Base-by-base conservation (phyloP, 176 grass and related monocot species). In the Carex cristatella region DNA sequence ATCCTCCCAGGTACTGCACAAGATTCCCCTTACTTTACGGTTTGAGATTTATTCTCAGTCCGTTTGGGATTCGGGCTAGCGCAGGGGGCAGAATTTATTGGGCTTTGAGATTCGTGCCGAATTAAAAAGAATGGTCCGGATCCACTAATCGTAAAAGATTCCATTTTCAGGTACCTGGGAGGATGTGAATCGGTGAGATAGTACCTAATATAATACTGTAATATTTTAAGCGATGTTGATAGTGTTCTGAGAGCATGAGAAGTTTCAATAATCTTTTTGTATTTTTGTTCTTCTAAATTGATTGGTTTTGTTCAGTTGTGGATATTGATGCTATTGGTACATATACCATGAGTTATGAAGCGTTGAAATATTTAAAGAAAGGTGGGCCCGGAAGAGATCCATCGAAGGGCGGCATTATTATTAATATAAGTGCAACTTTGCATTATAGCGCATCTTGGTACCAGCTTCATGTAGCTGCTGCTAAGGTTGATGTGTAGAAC, bases 311-410 rank as follows among this genome's bases (percentile, higher is more conserved):
- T 83, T 12, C 88, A 98, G 96, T 98, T 62, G 23, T 98, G 37
- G 96, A 98, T 12, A 98, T 98, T 85, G 96, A 95, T 91, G 92
- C 93, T 54, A 69, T 95, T 63, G 96, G 96, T 35, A 95, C 93
- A 55, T 98, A 90, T 80, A 94, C 96, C 3, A 94, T 98, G 93
- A 87, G 86, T 42, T 88, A 98, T 68, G 96, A 98, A 88, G 93
- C 93, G 10, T 65, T 98, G 10, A 98, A 92, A 76, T 95, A 95
- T 86, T 88, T 98, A 14, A 94, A 93, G 87, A 95, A 92, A 64
- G 91, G 95, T 7, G 92, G 83, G 14, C 88, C 65, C 9, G 95
- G 95, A 38, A 90, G 87, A 81, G 85, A 69, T n/a, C 86, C 89
- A 37, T 89, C 86, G 6, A 86, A 78, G 35, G 91, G 93, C 42